Evolutionary conservation across 805 yeast genomes (phyloP), one percentile per base, ranked within the genome.

Genomic region (Candida nonsorbophila): DNA sequence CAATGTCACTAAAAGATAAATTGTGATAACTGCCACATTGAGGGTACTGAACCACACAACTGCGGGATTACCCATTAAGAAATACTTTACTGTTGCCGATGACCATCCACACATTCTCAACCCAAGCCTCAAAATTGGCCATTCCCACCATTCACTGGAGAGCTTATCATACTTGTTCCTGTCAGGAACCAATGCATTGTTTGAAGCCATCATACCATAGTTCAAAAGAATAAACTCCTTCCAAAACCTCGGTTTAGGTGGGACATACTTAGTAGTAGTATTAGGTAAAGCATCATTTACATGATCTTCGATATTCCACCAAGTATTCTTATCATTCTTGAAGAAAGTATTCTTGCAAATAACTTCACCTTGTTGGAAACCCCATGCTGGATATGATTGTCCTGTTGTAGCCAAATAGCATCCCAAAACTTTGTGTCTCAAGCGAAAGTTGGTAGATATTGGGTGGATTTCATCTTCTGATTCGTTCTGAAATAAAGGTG

Each of bases 161-260:
- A 84, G 60, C 33, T 69, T 71, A 48, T 84, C 94, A 40, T 63
- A 73, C 45, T 82, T 83, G 45, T 84, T 92, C 2, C 66, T 60
- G 49, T 84, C 94, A 6, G 92, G 90, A 17, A 84, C 71, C 44
- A 84, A 65, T 0, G 90, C 94, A 45, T 81, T 84, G 51, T 84
- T 84, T 8, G 90, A 79, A 6, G 90, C 84, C 77, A 83, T 83
- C 94, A 84, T 84, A 2, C 90, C 92, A 49, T 80, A 75, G 49
- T 84, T 84, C 38, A 81, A 64, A 45, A 80, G 75, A 21, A 83
- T 53, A 40, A 84, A 84, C 55, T 84, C 92, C 36, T 80, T 79
- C 67, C 82, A 68, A 55, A 84, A 83, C 21, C 46, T 50, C 8
- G 69, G 65, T 22, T 47, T 51, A 5, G 71, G 71, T 2, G 69